Conservation (phyloP, 306 rosid species). For the Rubus parviflorus region DNA sequence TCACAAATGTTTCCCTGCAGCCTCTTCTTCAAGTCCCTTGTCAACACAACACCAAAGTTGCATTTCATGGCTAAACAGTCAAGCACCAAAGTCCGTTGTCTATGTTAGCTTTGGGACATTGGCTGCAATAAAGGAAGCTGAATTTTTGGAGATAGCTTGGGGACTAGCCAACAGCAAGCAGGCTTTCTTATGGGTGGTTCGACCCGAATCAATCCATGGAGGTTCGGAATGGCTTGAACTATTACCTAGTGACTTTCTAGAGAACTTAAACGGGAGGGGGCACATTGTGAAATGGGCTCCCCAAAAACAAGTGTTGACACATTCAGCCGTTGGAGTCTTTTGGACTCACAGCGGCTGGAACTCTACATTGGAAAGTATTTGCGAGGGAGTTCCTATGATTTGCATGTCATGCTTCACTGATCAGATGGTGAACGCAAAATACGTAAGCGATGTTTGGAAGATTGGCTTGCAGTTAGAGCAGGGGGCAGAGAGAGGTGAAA, state of each 20-base stretch:
- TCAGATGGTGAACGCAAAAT: conserved; percentile 59
- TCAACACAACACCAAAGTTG: conserved; percentile 39
- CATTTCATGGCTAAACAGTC: conserved; percentile 63
- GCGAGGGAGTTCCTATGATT: conserved; percentile 78
- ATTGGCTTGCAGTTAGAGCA: conserved; percentile 45
- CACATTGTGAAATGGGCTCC: conserved; percentile 75
- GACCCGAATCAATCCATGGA: conserved; percentile 42
- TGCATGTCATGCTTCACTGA: conserved; percentile 57
- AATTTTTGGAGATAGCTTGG: conserved; percentile 62
- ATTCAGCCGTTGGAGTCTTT: conserved; percentile 52
- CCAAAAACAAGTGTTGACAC: conserved; percentile 54
- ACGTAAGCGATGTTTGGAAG: conserved; percentile 58
- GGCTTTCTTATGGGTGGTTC: conserved; percentile 67
- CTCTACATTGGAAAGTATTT: conserved; percentile 60
- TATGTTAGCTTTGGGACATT: conserved; percentile 68
- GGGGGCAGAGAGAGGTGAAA: conserved; percentile 42
- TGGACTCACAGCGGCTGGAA: conserved; percentile 81
- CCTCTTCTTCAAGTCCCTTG: conserved; percentile 35
- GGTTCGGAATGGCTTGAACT: conserved; percentile 49
- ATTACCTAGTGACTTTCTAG: conserved; percentile 45
- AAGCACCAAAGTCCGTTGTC: conserved; percentile 43
- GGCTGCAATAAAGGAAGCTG: conserved; percentile 29
- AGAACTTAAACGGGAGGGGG: conserved; percentile 46
- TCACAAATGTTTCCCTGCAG: conserved; percentile 39
- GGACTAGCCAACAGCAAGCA: conserved; percentile 57